These are phyloP conservation scores for Leccinellum luteum DNA, from an alignment of 768 basidiomycete species.

Conservation along the genomic window DNA sequence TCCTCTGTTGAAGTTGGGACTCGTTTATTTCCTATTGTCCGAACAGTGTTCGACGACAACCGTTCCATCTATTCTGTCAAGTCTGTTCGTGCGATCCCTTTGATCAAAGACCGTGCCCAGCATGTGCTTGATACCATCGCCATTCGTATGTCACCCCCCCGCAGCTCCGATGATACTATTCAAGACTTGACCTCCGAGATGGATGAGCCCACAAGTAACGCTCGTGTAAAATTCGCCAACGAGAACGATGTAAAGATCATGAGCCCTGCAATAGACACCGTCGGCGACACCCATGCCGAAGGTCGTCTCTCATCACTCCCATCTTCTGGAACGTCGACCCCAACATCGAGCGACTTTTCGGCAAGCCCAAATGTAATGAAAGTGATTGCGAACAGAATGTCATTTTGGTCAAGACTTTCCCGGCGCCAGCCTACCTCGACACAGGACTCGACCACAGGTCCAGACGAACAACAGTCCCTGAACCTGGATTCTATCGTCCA, in stretches of 20 bases:
- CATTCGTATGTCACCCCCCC: constrained; percentile 49
- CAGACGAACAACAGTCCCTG: constrained; percentile 25
- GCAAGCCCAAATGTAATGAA: constrained; percentile 56
- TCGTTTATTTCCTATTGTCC: background rate
- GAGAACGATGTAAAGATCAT: constrained; percentile 45
- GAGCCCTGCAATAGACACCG: constrained; percentile 31
- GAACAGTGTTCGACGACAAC: constrained; percentile 59
- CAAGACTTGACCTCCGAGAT: constrained; percentile 16
- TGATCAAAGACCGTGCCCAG: constrained; percentile 62
- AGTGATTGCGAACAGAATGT: constrained; percentile 60
- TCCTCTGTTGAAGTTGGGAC: constrained; percentile 1
- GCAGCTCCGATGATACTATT: constrained; percentile 34
- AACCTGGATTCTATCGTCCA: constrained; percentile 43
- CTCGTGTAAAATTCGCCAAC: constrained; percentile 54
- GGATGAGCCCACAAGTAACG: constrained; percentile 15
- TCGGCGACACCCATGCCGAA: background rate
- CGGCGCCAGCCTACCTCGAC: constrained; percentile 38
- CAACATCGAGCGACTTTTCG: constrained; percentile 44
- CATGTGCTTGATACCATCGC: constrained; percentile 50
- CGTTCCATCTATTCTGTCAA: constrained; percentile 68
- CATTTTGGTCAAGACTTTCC: constrained; percentile 71
- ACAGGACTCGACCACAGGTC: constrained; percentile 8
- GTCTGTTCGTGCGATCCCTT: constrained; percentile 67
- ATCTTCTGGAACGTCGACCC: constrained; percentile 54
- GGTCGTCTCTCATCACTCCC: constrained; percentile 18